Conservation (phyloP, 345 rosid genomes). For the Geranium brycei region DNA sequence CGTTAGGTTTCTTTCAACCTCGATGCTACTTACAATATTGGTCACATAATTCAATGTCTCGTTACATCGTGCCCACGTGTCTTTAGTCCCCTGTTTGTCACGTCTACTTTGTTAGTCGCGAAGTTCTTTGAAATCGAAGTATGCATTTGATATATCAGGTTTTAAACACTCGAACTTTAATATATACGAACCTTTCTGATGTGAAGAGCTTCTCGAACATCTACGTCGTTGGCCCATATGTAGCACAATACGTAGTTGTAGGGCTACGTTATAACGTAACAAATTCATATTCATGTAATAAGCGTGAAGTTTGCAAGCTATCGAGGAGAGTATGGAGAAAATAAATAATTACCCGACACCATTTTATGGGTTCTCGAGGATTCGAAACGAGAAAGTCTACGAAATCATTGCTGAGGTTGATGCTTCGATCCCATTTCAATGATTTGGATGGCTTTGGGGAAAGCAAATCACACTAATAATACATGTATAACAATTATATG, state of each 20-base stretch:
- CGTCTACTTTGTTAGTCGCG: too few relatives aligned
- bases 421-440: conserved; percentile 6
- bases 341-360: conserved; percentile 16
- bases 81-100: conserved; percentile 13
- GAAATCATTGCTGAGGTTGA: conserved; percentile 4
- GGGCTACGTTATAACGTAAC: conserved; percentile 4
- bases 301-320: not conserved
- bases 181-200: conserved; percentile 13
- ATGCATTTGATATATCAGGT: too few relatives aligned
- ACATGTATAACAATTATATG: not conserved
- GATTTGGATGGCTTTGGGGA: conserved; percentile 16
- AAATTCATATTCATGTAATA: not conserved
- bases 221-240: conserved; percentile 23
- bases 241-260: conserved; percentile 15
- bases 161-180: not conserved
- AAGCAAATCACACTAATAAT: conserved; percentile 9
- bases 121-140: too few relatives aligned
- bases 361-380: not conserved
- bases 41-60: conserved; percentile 9
- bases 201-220: conserved; percentile 20
- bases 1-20: too few relatives aligned
- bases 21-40: conserved; percentile 8
- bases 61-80: conserved; percentile 24
- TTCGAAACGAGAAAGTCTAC: not conserved
- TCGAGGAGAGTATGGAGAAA: too few relatives aligned